Base-by-base conservation (phyloP, 331 rosid genomes). In the Cydonia oblonga region DNA sequence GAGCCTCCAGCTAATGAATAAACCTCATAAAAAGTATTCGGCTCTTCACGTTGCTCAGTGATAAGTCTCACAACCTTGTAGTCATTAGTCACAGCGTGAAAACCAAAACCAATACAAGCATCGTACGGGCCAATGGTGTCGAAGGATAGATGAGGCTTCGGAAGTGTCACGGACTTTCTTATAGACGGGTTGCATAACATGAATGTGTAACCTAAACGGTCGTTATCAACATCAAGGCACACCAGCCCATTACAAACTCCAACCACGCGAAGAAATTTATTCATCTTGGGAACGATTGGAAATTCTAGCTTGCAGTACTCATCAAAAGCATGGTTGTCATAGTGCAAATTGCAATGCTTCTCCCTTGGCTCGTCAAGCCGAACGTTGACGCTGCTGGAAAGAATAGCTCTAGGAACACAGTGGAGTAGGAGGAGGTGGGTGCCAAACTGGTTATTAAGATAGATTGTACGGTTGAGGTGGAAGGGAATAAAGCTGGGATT, bases 111-210 rank as follows among this genome's bases (percentile, higher is more conserved):
- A 38, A 38, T 38, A 38, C 1, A 9, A 38, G 42, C 42, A 72
- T 64, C 62, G 66, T 29, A 44, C 6, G 26, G 6, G 3, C 14
- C 42, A 33, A 16, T 9, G 29, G 28, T 12, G 0, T 12, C 9
- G 8, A 22, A 25, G n/a, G 35, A 14, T 7, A 66, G 60, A 2
- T 0, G 35, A 29, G 75, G 82, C 24, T 40, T 24, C 2, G 83
- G 83, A 53, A 75, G 82, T 7, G 28, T 53, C 32, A 78, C 44
- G 19, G 18, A 70, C 60, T 58, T 66, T 11, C 80, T 66, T 33
- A 82, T 23, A 38, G 29, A 70, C 2, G 86, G 83, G 78, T 75
- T 82, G 49, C 80, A 78, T 1, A 82, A 9, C 26, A 66, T 14
- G 24, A 67, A 63, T 3, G 14, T 1, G 11, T 28, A 1, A 22